These are phyloP conservation scores for Epichloe elymi DNA, from an alignment of 2,329 filamentous ascomycete species.

Conservation along the genomic window DNA sequence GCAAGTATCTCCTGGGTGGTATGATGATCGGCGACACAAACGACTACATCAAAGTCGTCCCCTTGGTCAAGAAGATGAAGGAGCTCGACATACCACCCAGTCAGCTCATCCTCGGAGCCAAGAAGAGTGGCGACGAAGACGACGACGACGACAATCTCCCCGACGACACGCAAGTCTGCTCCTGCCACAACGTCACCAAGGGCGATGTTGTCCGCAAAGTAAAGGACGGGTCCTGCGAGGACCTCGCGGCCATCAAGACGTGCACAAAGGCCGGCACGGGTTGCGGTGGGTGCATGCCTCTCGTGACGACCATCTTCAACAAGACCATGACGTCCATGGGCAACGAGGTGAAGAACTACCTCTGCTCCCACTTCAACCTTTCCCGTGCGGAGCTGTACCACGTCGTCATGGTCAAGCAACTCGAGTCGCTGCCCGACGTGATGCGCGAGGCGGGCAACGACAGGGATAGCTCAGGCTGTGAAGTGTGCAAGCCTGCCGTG, in stretches of 20 bases:
- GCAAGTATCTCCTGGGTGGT: constrained; percentile 81
- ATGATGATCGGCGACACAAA: constrained; percentile 95
- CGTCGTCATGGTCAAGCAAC: constrained; percentile 69
- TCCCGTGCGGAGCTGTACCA: constrained; percentile 83
- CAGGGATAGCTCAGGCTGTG: constrained; percentile 62
- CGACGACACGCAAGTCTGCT: constrained; percentile 82
- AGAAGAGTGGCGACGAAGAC: constrained; percentile 58
- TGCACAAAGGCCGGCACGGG: constrained; percentile 89
- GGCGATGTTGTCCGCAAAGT: constrained; percentile 60
- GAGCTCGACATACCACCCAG: constrained; percentile 63
- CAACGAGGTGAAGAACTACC: constrained; percentile 72
- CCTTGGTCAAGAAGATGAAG: constrained; percentile 76
- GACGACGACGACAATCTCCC: constrained; percentile 55
- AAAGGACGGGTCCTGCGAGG: constrained; percentile 70
- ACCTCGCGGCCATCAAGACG: constrained; percentile 69
- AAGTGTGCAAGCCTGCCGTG: constrained; percentile 73
- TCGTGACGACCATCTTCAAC: constrained; percentile 84
- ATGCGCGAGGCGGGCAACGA: constrained; percentile 70
- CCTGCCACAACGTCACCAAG: constrained; percentile 86
- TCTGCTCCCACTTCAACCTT: constrained; percentile 75
- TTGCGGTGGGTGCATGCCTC: constrained; percentile 79
- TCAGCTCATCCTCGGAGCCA: constrained; percentile 70
- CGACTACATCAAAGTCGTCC: constrained; percentile 81
- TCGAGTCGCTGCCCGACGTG: constrained; percentile 59
- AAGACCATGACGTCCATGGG: constrained; percentile 76